Conservation (phyloP, 208 protist species). For the Trypanosoma conorhini region DNA sequence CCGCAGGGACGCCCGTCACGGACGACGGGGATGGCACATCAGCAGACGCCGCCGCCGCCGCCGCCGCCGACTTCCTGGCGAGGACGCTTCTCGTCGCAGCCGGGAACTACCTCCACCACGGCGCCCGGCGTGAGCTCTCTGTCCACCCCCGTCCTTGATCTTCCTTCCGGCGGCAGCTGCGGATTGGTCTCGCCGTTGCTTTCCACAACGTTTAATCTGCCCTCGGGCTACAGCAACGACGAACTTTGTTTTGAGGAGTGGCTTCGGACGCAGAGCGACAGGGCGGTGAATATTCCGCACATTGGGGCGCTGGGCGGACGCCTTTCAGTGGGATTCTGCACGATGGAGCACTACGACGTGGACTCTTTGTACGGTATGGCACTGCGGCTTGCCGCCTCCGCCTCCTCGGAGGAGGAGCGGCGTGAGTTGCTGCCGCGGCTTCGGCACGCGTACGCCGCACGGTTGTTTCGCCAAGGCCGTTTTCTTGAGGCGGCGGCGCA, state of each 20-base stretch:
- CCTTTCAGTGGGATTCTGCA: not conserved
- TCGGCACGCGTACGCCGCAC: slow-evolving; percentile 25
- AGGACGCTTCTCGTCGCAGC: not conserved
- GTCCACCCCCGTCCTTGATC: not conserved
- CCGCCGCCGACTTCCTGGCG: not conserved
- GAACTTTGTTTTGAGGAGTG: not conserved
- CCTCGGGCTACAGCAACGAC: not conserved
- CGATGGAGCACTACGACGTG: slow-evolving; percentile 13
- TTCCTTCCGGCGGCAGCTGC: not conserved
- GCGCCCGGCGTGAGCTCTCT: not conserved
- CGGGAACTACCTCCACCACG: not conserved
- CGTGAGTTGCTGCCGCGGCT: slow-evolving; percentile 4
- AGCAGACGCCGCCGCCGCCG: not conserved
- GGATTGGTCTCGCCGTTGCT: not conserved
- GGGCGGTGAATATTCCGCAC: slow-evolving; percentile 4
- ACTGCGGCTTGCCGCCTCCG: slow-evolving; percentile 24
- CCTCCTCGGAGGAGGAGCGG: not conserved
- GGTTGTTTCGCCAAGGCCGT: slow-evolving; percentile 22
- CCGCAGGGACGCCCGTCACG: not conserved
- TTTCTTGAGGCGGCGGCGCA: slow-evolving; percentile 36
- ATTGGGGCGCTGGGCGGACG: slow-evolving; percentile 10
- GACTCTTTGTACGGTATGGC: slow-evolving; percentile 35
- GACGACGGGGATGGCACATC: not conserved
- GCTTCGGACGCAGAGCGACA: not conserved
- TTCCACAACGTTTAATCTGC: not conserved